A percentile compares a stretch with the other conserved stretches of the same genome.
Evolutionary conservation across 495 filamentous ascomycete genomes (phyloP).

Genomic region (Aspergillus olivimuriae): DNA sequence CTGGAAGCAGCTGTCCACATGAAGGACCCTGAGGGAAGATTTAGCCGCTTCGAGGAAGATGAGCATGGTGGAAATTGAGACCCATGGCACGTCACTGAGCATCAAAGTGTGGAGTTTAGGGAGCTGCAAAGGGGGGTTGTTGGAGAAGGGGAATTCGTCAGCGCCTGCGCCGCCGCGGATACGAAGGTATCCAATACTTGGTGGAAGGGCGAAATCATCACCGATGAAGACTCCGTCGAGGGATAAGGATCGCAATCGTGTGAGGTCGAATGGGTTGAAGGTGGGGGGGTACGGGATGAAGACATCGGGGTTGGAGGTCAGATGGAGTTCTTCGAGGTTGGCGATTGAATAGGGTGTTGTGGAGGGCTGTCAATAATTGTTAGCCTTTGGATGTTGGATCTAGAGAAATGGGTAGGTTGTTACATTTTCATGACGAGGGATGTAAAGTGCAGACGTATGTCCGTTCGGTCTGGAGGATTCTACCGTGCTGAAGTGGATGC

Average conservation of each 20-base stretch:
- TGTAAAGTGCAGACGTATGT: conserved; percentile 11
- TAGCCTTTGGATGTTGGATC: too few species aligned
- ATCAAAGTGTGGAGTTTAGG: conserved; percentile 28
- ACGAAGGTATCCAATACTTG: conserved; percentile 26
- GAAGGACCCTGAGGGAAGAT: conserved; percentile 21
- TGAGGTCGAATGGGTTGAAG: conserved; percentile 12
- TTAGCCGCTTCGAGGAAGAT: conserved; percentile 16
- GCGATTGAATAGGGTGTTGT: conserved; percentile 22
- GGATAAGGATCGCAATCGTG: conserved; percentile 25
- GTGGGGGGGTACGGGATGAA: conserved; percentile 15
- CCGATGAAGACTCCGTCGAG: conserved; percentile 22
- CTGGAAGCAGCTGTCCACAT: conserved; percentile 24
- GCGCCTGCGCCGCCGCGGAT: conserved; percentile 21
- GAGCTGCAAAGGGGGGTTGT: conserved; percentile 9
- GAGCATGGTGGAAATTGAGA: conserved; percentile 9
- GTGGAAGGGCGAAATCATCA: conserved; percentile 17
- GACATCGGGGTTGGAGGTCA: conserved; percentile 22
- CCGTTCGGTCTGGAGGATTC: neutral
- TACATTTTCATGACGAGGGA: conserved; percentile 13
- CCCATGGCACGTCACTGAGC: conserved; percentile 24
- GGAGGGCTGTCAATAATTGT: neutral
- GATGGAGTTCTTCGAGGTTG: conserved; percentile 32
- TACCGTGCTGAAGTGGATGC: conserved; percentile 22
- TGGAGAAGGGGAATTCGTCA: conserved; percentile 10
- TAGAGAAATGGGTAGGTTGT: too few species aligned